Percentiles rank a stretch among this genome's conserved stretches.
phyloP scores from a whole-genome alignment of 2,329 filamentous ascomycete species.

The Fusarium floridanum region DNA sequence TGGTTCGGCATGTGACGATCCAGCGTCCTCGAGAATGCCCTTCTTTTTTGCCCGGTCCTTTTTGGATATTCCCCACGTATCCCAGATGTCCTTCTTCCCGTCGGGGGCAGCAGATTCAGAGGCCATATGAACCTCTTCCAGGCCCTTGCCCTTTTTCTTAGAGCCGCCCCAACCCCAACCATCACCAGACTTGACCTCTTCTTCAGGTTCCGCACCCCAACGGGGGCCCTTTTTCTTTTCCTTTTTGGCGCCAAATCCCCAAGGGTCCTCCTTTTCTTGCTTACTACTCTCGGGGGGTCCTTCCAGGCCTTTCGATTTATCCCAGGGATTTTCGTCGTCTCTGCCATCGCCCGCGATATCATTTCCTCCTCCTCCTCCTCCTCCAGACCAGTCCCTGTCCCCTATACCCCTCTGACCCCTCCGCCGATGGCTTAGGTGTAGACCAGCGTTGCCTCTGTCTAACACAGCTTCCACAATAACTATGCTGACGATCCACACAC shows the following conservation, averaged over 20 bases:
- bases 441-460: too few species aligned
- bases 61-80: conserved; percentile 49
- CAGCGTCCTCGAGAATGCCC: conserved; percentile 43
- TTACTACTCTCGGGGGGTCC: conserved; percentile 51
- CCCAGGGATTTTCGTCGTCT: conserved; percentile 61
- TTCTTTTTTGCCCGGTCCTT: conserved; percentile 51
- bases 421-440: too few species aligned
- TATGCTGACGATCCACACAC: too few species aligned
- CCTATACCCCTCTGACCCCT: too few species aligned
- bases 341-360: conserved; percentile 32
- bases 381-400: conserved; percentile 55
- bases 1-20: conserved; percentile 31
- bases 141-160: conserved; percentile 53
- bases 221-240: conserved; percentile 57
- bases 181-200: conserved; percentile 49
- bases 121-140: conserved; percentile 37
- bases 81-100: conserved; percentile 51
- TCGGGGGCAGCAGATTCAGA: conserved; percentile 38
- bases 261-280: conserved; percentile 50
- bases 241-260: conserved; percentile 53
- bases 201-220: conserved; percentile 53
- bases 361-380: conserved; percentile 38
- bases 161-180: conserved; percentile 55
- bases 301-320: conserved; percentile 65
- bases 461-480: too few species aligned